Evolutionary conservation across 176 grass and related monocot genomes (phyloP).

Genomic region (Phoenix dactylifera): DNA sequence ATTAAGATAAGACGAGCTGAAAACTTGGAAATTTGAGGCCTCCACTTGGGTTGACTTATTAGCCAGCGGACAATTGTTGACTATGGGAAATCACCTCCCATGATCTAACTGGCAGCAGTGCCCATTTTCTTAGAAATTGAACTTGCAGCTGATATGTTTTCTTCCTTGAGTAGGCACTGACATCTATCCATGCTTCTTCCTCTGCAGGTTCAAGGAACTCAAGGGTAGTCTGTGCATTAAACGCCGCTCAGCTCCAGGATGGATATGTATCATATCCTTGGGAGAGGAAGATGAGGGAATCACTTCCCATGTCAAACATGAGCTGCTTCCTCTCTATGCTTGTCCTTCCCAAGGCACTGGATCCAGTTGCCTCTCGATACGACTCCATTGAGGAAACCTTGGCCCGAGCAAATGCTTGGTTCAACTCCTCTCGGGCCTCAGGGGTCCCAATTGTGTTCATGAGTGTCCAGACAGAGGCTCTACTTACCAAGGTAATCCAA

Average conservation of each 20-base stretch:
- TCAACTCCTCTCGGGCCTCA: constrained; percentile 1
- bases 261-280: constrained; percentile 10
- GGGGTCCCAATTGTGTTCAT: constrained; percentile 18
- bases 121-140: too few species aligned
- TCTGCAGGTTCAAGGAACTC: constrained; percentile 6
- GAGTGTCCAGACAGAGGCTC: constrained; percentile 11
- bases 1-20: too few species aligned
- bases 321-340: constrained; percentile 15
- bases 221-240: constrained; percentile 14
- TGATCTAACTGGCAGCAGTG: too few species aligned
- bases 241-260: constrained; percentile 11
- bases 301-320: background rate
- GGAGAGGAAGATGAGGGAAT: constrained; percentile 13
- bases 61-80: too few species aligned
- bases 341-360: constrained; percentile 9
- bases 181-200: background rate
- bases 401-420: constrained; percentile 12
- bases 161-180: too few species aligned
- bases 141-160: too few species aligned
- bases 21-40: too few species aligned
- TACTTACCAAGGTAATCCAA: constrained; percentile 8
- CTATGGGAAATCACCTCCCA: too few species aligned
- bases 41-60: too few species aligned
- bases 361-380: constrained; percentile 2
- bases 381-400: constrained; percentile 12